Conservation (phyloP, 768 basidiomycete genomes). For the Fistulinella prunicolor region DNA sequence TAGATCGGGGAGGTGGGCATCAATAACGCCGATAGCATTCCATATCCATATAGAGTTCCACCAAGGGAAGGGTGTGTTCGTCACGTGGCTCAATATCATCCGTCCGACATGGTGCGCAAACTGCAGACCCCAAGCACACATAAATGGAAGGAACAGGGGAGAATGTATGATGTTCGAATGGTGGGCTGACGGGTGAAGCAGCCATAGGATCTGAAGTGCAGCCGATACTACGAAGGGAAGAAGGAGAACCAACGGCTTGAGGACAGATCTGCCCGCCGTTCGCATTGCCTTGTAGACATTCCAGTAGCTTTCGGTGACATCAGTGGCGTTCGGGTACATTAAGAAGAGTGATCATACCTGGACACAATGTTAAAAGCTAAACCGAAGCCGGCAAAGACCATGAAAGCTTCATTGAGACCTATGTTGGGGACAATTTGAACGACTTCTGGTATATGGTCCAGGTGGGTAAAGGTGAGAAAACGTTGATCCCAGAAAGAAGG, state of each 20-base stretch:
- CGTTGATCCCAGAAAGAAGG: constrained; percentile 78
- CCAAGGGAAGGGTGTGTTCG: constrained; percentile 75
- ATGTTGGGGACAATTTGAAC: constrained; percentile 56
- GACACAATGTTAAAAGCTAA: constrained; percentile 78
- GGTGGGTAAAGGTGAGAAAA: constrained; percentile 54
- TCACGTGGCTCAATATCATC: constrained; percentile 93
- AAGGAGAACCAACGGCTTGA: constrained; percentile 66
- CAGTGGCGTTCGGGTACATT: not conserved
- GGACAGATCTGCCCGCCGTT: constrained; percentile 38
- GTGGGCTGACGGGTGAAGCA: constrained; percentile 60
- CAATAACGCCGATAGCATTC: constrained; percentile 71
- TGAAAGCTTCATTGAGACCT: constrained; percentile 82
- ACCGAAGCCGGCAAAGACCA: constrained; percentile 70
- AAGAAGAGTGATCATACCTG: constrained; percentile 40
- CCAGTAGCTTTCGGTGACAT: constrained; percentile 50
- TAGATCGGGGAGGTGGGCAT: constrained; percentile 74
- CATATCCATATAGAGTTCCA: constrained; percentile 89
- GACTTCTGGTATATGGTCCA: constrained; percentile 51
- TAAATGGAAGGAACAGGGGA: constrained; percentile 78
- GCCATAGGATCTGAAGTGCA: constrained; percentile 76
- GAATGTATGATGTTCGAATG: constrained; percentile 73
- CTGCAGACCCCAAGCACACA: constrained; percentile 90
- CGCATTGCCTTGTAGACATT: constrained; percentile 73
- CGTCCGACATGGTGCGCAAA: constrained; percentile 88
- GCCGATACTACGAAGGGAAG: constrained; percentile 76